Conservation (phyloP, 2,329 filamentous ascomycete species). For the Colletotrichum sp. region DNA sequence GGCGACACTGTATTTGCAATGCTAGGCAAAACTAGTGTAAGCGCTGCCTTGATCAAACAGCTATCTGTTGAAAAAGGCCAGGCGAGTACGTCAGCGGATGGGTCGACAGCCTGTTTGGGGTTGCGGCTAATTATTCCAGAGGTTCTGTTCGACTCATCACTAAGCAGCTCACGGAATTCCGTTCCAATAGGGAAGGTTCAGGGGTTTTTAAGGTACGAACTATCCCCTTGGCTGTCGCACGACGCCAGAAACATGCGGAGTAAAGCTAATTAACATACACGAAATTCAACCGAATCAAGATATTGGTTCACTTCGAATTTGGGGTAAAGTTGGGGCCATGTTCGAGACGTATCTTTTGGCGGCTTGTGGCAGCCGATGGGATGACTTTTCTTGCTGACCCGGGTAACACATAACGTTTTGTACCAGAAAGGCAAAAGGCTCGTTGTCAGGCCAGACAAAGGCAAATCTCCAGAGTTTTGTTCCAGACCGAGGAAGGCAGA, state of each 20-base stretch:
- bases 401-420: not conserved
- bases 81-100: not conserved
- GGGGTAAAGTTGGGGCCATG: too few relatives aligned
- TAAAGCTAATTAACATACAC: too few relatives aligned
- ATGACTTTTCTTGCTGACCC: not conserved
- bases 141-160: not conserved
- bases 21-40: not conserved
- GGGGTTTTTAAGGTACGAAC: not conserved
- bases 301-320: too few relatives aligned
- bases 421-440: not conserved
- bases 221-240: too few relatives aligned
- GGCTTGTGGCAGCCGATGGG: too few relatives aligned
- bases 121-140: not conserved
- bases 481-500: not conserved
- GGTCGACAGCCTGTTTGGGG: fast-evolving
- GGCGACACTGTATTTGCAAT: not conserved
- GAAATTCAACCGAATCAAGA: too few relatives aligned
- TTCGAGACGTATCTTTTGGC: too few relatives aligned
- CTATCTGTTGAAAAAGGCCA: not conserved
- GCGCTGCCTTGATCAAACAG: not conserved
- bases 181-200: not conserved
- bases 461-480: not conserved
- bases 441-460: not conserved
- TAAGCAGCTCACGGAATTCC: not conserved
- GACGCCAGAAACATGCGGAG: too few relatives aligned